Base-by-base conservation (phyloP, 2,329 filamentous ascomycete genomes). In the Colletotrichum scovillei region DNA sequence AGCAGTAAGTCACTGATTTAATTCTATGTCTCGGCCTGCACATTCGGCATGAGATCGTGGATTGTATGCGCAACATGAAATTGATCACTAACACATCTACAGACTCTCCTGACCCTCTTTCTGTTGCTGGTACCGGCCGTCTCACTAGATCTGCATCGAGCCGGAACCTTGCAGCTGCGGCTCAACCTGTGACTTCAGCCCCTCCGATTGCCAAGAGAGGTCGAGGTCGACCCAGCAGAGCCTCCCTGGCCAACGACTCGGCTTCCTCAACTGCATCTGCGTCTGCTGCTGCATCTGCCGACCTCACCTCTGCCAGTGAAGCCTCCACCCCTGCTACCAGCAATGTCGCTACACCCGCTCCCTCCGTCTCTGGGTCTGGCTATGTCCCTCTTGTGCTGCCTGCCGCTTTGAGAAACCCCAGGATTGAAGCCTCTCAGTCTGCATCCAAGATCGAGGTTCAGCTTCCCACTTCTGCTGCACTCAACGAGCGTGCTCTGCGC, bases 401-500 rank as follows among this genome's bases (percentile, higher is more conserved):
- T 12, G 78, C 76, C 12, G 69, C 71, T 38, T 19, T 66, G 75
- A 63, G 75, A 59, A 73, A 76, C 16, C 67, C 72, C 26, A 76
- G 75, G 68, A 74, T 76, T 3, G 67, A 76, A 12, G 68, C 76
- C 8, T 65, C 80, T 6, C 76, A 75, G 68, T 75, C 77, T 3
- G 68, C 76, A 12, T 66, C 80, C 8, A 79, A 78, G 1, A 74
- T 87, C 19, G 82, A 86, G 69, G 78, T 86, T 8, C 79, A 79
- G 4, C 69, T 82, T 38, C 79, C 81, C 7, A 66, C 74, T 12
- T 57, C 74, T 79, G 82, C 63, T 77, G 77, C 58, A 35, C 78
- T 86, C n/a, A 85, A 86, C 67, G 84, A 83, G n/a, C 81, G 82
- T 60, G 82, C 85, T 72, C 81, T 89, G 56, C 84, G 82, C 57